Evolutionary conservation across 73 alveolate genomes (phyloP), one percentile per base, ranked within the genome.

Genomic region (Stentor coeruleus): DNA sequence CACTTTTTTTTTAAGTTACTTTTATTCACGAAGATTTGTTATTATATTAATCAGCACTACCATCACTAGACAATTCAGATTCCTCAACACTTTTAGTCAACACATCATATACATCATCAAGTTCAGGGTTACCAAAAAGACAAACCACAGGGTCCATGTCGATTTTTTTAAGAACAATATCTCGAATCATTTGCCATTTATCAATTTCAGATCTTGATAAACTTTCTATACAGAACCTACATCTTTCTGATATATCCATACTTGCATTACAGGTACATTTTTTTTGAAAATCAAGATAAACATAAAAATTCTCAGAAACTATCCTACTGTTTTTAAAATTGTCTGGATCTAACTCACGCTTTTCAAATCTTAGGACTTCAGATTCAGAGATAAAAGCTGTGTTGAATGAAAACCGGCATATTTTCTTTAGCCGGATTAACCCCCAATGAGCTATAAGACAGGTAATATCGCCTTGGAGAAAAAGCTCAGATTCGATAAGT

Each of bases 361-460:
- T 66, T 26, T 33, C 39, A 33, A 66, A 31, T 20, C 39, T 66
- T 66, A 66, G 37, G n/a, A n/a, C n/a, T n/a, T n/a, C n/a, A n/a
- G n/a, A n/a, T n/a, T n/a, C n/a, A n/a, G n/a, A n/a, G n/a, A n/a
- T n/a, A n/a, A n/a, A n/a, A n/a, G n/a, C 79, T 66, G 79, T 66
- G 37, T 66, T 66, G 37, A 66, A 66, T 0, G 79, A 26, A 66
- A 66, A 66, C 39, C 79, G n/a, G 37, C 79, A 66, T 3, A 66
- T 31, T 0, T 20, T 66, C 37, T 66, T 66, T 20, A 11, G 36
- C 2, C 33, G n/a, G n/a, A 66, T 33, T 20, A 31, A 26, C 33
- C 79, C 79, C 79, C 79, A 66, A 33, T 66, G 36, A 40, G 79
- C 11, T 66, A 66, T 26, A 20, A 20, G 11, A 66, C 79, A 66